phyloP scores from a whole-genome alignment of 495 filamentous ascomycete genomes.

The Hypoxylon crocopeplum region DNA sequence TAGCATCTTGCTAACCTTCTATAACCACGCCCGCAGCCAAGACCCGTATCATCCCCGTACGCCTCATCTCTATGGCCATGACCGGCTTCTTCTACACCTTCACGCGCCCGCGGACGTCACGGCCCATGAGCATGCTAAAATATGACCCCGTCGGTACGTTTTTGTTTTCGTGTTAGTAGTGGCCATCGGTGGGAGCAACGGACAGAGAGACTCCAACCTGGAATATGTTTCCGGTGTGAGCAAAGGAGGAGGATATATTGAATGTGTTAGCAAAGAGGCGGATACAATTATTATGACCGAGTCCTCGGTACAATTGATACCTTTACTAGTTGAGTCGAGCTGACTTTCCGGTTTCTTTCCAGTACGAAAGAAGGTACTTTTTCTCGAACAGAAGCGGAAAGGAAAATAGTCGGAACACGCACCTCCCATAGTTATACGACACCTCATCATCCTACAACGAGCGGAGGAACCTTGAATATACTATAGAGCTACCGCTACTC shows the following conservation, averaged over 20 bases:
- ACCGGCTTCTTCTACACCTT: slow-evolving; percentile 96
- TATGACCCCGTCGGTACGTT: slow-evolving; percentile 96
- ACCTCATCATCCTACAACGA: slow-evolving; percentile 7
- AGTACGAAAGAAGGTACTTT: slow-evolving; percentile 90
- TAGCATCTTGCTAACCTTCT: slow-evolving; percentile 11
- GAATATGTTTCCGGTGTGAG: neutral
- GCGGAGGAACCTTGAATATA: neutral
- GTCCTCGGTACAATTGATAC: too few relatives aligned
- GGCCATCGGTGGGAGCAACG: neutral
- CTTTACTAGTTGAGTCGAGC: too few relatives aligned
- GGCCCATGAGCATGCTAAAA: slow-evolving; percentile 95
- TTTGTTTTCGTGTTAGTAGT: neutral
- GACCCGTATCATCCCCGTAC: slow-evolving; percentile 88
- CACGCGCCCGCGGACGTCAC: slow-evolving; percentile 77
- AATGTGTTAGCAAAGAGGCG: too few relatives aligned
- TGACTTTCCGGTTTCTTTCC: slow-evolving; percentile 4
- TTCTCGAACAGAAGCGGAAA: slow-evolving; percentile 84
- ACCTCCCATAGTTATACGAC: slow-evolving; percentile 9
- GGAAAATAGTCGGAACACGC: slow-evolving; percentile 35
- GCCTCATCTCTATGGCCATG: slow-evolving; percentile 97
- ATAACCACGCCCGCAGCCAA: slow-evolving; percentile 66
- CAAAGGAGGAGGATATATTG: too few relatives aligned
- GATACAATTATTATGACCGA: too few relatives aligned
- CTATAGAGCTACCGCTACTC: neutral
- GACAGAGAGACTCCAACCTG: neutral